These are phyloP conservation scores for Peronospora destructor DNA, from an alignment of 352 stramenopile species.

Conservation along the genomic window DNA sequence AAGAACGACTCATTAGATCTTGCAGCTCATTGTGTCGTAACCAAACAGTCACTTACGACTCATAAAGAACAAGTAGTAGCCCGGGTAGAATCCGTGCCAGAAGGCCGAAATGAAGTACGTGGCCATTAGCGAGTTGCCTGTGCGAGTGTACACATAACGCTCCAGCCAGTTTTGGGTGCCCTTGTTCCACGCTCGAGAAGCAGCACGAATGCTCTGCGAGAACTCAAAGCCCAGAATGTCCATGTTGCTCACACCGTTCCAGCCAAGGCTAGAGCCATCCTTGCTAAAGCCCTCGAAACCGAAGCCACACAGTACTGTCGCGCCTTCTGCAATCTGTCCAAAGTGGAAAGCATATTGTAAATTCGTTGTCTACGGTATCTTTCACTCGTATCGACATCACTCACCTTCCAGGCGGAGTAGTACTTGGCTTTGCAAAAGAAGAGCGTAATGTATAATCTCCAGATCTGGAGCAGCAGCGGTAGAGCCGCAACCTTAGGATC, in stretches of 20 bases:
- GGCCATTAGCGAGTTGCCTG: constrained; percentile 86
- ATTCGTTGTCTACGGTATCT: background rate
- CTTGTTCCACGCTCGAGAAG: constrained; percentile 94
- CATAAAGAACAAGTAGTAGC: constrained; percentile 97
- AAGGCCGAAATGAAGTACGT: constrained; percentile 94
- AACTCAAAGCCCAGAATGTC: constrained; percentile 95
- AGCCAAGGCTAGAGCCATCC: constrained; percentile 84
- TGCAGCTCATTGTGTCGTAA: constrained; percentile 29
- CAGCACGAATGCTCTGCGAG: constrained; percentile 83
- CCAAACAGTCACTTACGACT: constrained; percentile 30
- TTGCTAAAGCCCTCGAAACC: constrained; percentile 93
- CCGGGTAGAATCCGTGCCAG: constrained; percentile 99
- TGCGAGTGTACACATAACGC: constrained; percentile 96
- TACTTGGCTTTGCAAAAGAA: constrained; percentile 92
- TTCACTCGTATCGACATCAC: background rate
- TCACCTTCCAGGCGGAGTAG: constrained; percentile 94
- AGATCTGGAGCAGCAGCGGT: constrained; percentile 55
- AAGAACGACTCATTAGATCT: constrained; percentile 93
- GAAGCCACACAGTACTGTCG: constrained; percentile 75
- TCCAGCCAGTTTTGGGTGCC: constrained; percentile 94
- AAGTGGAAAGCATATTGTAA: constrained; percentile 2
- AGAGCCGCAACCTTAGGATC: constrained; percentile 36
- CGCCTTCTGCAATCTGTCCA: constrained; percentile 54
- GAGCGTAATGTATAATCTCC: constrained; percentile 86
- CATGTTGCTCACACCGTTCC: constrained; percentile 94